Evolutionary conservation across 2,329 filamentous ascomycete species (phyloP).

Genomic region (Sporothrix euskadiensis): DNA sequence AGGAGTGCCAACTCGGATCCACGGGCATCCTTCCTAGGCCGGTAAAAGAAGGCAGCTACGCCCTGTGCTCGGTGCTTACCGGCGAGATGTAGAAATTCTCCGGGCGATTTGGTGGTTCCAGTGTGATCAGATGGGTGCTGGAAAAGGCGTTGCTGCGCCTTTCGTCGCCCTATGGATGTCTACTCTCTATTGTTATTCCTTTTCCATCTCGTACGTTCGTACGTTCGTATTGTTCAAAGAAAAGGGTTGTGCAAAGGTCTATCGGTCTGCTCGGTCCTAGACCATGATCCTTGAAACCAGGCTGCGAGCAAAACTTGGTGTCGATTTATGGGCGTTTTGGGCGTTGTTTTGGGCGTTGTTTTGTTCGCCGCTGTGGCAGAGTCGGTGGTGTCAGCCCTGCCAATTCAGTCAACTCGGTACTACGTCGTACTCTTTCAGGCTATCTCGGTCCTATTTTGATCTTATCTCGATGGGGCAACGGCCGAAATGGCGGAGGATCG

Average conservation of each 20-base stretch:
- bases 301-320: not conserved
- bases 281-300: not conserved
- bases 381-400: not conserved
- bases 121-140: not conserved
- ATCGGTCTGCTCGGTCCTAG: not conserved
- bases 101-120: not conserved
- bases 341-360: no score
- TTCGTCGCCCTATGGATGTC: not conserved
- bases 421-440: no score
- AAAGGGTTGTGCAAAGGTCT: not conserved
- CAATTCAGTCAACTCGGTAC: not conserved
- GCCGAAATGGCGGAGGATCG: no score
- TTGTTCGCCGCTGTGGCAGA: not conserved
- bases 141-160: not conserved
- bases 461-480: no score
- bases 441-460: no score
- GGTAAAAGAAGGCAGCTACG: not conserved
- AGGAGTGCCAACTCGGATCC: constrained; percentile 2
- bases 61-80: not conserved
- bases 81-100: not conserved
- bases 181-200: not conserved
- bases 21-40: not conserved
- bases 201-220: not conserved
- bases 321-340: not conserved
- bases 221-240: not conserved